These are phyloP conservation scores for Francoa sonchifolia DNA, from an alignment of 441 rosid genomes.

Conservation along the genomic window DNA sequence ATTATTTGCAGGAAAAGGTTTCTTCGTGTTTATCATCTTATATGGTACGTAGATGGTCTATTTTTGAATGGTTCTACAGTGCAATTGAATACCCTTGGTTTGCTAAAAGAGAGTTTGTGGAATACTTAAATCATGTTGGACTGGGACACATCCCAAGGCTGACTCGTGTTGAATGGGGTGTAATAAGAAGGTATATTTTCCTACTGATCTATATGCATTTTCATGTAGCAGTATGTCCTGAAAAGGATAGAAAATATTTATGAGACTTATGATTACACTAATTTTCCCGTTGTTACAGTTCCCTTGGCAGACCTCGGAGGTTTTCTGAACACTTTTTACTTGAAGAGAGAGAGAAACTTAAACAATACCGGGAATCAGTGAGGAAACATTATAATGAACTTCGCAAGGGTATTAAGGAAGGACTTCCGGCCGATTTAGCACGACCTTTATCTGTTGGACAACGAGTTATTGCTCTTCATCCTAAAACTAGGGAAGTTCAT, in stretches of 20 bases:
- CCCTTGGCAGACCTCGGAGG: slow-evolving; percentile 97
- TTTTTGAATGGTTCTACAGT: slow-evolving; percentile 94
- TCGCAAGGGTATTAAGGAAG: slow-evolving; percentile 60
- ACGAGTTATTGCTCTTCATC: slow-evolving; percentile 79
- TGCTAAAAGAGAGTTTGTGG: slow-evolving; percentile 84
- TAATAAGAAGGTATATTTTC: slow-evolving; percentile 64
- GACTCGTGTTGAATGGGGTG: slow-evolving; percentile 96
- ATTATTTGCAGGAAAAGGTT: slow-evolving; percentile 45
- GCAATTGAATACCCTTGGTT: slow-evolving; percentile 99
- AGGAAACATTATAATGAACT: slow-evolving; percentile 80
- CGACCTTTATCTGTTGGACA: slow-evolving; percentile 92
- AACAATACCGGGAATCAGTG: slow-evolving; percentile 80
- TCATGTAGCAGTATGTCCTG: neutral
- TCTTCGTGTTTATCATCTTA: slow-evolving; percentile 53
- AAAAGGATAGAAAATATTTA: slow-evolving; percentile 7
- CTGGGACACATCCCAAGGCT: slow-evolving; percentile 86
- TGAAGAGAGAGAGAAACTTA: slow-evolving; percentile 78
- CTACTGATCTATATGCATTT: neutral
- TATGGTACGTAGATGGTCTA: slow-evolving; percentile 72
- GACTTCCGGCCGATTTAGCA: slow-evolving; percentile 92
- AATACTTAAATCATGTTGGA: slow-evolving; percentile 86
- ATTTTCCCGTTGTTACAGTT: slow-evolving; percentile 40
- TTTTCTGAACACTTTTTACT: slow-evolving; percentile 71
- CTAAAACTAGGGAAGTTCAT: slow-evolving; percentile 73
- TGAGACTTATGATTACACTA: neutral